Conservation (phyloP, 345 rosid species). For the Kandelia obovata region DNA sequence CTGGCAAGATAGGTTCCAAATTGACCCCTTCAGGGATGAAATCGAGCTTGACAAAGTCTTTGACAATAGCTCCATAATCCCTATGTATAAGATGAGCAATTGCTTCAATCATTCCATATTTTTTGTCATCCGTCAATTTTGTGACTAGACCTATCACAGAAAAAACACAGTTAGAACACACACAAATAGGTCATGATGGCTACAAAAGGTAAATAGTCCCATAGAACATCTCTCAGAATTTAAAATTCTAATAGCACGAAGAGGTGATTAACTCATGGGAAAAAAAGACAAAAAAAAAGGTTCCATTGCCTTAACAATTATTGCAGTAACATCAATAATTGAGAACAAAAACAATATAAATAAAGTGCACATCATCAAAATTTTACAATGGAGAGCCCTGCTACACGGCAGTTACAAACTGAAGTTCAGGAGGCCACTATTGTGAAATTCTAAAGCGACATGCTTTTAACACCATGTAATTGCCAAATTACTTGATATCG, state of each 20-base stretch:
- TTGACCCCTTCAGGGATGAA: slow-evolving; percentile 95
- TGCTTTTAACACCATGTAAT: neutral
- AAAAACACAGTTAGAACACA: slow-evolving; percentile 18
- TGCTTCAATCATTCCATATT: slow-evolving; percentile 99
- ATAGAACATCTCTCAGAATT: neutral
- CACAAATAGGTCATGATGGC: neutral
- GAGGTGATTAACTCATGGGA: too few species aligned
- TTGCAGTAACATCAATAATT: slow-evolving; percentile 1
- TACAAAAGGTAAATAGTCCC: slow-evolving; percentile 1
- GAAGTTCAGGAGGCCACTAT: neutral
- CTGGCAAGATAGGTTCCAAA: slow-evolving; percentile 90
- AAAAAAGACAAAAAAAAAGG: too few species aligned
- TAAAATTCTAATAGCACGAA: neutral
- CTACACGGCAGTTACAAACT: neutral
- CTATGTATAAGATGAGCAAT: slow-evolving; percentile 95
- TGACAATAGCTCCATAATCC: slow-evolving; percentile 82
- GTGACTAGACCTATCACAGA: slow-evolving; percentile 74
- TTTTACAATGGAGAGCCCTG: neutral
- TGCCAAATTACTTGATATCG: neutral
- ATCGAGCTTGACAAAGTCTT: slow-evolving; percentile 90
- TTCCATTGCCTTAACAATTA: neutral
- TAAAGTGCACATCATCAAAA: too few species aligned
- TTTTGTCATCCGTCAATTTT: slow-evolving; percentile 87
- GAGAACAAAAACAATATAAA: neutral
- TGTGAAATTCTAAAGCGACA: neutral